These are phyloP conservation scores for Penicillium sp. DNA, from an alignment of 2,329 filamentous ascomycete genomes.

Conservation along the genomic window DNA sequence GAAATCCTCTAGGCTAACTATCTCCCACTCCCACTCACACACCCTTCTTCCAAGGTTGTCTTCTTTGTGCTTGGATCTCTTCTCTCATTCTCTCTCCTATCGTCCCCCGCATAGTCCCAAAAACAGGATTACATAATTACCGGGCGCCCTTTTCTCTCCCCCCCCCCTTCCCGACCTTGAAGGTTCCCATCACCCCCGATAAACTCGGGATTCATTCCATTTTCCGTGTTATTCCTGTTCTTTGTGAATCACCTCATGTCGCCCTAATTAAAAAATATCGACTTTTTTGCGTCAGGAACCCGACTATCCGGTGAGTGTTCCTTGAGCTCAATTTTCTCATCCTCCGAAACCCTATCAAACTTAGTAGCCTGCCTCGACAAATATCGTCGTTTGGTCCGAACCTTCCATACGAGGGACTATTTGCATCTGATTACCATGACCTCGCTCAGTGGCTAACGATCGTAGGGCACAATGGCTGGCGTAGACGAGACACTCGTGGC, in stretches of 20 bases:
- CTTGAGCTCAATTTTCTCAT: neutral
- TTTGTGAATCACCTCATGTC: slow-evolving; percentile 27
- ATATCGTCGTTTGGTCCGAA: neutral
- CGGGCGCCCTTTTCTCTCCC: neutral
- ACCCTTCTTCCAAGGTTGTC: neutral
- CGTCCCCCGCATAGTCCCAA: slow-evolving; percentile 17
- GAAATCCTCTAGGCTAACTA: slow-evolving; percentile 11
- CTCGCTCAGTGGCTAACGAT: slow-evolving; percentile 19
- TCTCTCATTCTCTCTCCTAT: neutral
- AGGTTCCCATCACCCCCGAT: slow-evolving; percentile 14
- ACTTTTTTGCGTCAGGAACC: slow-evolving; percentile 30
- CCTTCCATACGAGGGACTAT: neutral
- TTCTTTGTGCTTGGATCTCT: neutral
- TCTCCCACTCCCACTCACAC: neutral
- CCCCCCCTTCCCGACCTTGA: slow-evolving; percentile 13
- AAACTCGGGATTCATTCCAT: slow-evolving; percentile 11
- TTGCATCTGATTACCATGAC: neutral
- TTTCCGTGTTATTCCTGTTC: neutral
- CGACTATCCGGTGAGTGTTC: slow-evolving; percentile 30
- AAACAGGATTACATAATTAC: slow-evolving; percentile 17
- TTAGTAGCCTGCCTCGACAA: neutral
- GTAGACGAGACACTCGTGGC: slow-evolving; percentile 51
- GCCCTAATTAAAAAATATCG: slow-evolving; percentile 25
- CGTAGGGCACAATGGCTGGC: slow-evolving; percentile 47
- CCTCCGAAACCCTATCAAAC: neutral